A percentile compares a stretch with the other conserved stretches of the same genome.
phyloP scores from a whole-genome alignment of 108 stramenopile species.

The Pseudonitzschia multistriata region DNA sequence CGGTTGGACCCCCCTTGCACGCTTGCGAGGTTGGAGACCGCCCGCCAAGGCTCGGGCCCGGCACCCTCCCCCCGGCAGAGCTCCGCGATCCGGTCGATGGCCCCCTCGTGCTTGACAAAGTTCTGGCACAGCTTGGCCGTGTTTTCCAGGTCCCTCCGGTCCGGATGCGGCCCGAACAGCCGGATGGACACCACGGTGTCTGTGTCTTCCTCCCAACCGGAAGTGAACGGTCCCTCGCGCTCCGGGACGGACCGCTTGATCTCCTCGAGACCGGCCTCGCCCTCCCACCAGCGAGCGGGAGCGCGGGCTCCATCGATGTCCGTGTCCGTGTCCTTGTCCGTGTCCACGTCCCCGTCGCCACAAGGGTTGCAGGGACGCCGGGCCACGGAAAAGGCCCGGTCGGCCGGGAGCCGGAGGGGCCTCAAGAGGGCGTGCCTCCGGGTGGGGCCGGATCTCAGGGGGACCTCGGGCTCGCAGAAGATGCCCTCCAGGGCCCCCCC shows the following conservation, averaged over 20 bases:
- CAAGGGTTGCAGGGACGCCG: not conserved
- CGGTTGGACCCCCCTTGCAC: not conserved
- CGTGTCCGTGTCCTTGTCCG: no score
- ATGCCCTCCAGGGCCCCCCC: not conserved
- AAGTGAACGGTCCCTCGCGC: no score
- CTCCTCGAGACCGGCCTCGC: not conserved
- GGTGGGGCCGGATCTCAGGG: not conserved
- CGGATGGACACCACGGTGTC: not conserved
- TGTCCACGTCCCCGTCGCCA: no score
- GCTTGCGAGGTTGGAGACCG: not conserved
- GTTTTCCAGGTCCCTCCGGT: not conserved
- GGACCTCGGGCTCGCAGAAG: not conserved
- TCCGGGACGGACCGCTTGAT: no score
- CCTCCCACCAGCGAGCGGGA: not conserved
- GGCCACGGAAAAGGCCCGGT: not conserved
- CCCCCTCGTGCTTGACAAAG: conserved; percentile 11
- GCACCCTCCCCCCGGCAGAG: not conserved
- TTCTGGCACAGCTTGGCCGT: not conserved
- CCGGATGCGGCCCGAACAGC: not conserved
- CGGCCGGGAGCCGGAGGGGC: not conserved
- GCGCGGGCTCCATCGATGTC: no score
- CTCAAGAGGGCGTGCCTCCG: not conserved
- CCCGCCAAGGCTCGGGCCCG: no score
- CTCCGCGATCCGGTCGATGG: not conserved
- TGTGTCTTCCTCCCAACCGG: not conserved